Conservation (phyloP, 179 eudicot species). For the Silene coronaria region DNA sequence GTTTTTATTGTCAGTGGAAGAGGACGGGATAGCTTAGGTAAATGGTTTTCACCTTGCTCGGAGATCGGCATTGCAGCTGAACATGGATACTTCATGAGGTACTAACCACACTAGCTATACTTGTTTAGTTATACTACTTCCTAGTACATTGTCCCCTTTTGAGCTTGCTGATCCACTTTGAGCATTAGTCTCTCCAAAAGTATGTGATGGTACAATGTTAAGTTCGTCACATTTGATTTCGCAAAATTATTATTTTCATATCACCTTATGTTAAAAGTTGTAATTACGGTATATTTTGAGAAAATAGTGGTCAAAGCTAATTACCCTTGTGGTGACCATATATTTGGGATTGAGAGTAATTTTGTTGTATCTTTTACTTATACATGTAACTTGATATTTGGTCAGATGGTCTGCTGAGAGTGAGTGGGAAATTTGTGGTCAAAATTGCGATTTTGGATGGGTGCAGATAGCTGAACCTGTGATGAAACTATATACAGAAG, state of each 20-base stretch:
- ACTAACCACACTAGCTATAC: not conserved
- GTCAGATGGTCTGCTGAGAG: conserved; percentile 47
- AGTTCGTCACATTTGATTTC: no score
- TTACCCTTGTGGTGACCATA: no score
- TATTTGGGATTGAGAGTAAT: no score
- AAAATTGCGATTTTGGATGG: conserved; percentile 68
- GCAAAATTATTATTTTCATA: no score
- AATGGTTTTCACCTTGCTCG: conserved; percentile 79
- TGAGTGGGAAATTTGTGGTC: conserved; percentile 69
- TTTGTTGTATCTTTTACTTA: not conserved
- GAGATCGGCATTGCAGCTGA: conserved; percentile 80
- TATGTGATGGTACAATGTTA: no score
- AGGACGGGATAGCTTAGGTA: conserved; percentile 54
- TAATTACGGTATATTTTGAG: no score
- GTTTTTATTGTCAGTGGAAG: conserved; percentile 83
- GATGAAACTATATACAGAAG: conserved; percentile 67
- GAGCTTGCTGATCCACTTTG: no score
- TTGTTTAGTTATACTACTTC: not conserved
- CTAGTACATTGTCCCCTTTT: not conserved
- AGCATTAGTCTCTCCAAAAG: no score
- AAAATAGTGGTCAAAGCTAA: no score
- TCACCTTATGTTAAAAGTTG: no score
- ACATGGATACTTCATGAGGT: conserved; percentile 91
- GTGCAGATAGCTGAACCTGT: conserved; percentile 85
- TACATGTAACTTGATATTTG: conserved; percentile 7